Conservation (phyloP, 768 basidiomycete genomes). For the Baorangia bicolor region DNA sequence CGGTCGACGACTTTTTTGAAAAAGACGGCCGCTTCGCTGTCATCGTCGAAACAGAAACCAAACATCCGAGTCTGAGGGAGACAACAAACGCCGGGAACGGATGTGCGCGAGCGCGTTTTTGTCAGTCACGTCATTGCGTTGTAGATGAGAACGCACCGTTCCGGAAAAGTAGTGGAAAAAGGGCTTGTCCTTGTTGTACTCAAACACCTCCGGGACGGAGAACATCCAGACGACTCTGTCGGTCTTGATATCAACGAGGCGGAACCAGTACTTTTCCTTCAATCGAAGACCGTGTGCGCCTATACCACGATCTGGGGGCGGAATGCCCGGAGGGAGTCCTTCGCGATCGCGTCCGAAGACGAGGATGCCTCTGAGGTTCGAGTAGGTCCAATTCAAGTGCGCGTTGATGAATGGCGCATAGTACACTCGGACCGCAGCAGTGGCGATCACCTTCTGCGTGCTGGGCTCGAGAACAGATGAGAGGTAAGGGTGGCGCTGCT, state of each 20-base stretch:
- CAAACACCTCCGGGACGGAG: constrained; percentile 55
- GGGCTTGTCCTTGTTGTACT: constrained; percentile 81
- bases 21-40: constrained; percentile 56
- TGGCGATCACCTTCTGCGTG: constrained; percentile 50
- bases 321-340: constrained; percentile 21
- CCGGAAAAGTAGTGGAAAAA: constrained; percentile 93
- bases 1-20: constrained; percentile 59
- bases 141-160: constrained; percentile 52
- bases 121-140: background rate
- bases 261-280: constrained; percentile 56
- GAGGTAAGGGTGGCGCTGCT: constrained; percentile 39
- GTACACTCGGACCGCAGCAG: constrained; percentile 58
- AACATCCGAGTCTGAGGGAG: constrained; percentile 42
- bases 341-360: constrained; percentile 47
- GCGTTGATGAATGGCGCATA: constrained; percentile 51
- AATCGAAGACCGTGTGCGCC: constrained; percentile 24
- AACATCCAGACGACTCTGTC: constrained; percentile 69
- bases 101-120: background rate
- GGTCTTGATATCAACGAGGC: constrained; percentile 55
- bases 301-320: constrained; percentile 20
- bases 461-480: constrained; percentile 39
- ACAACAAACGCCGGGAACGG: background rate
- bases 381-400: constrained; percentile 56
- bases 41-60: constrained; percentile 59
- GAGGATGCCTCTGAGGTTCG: constrained; percentile 58